Base-by-base conservation (phyloP, 495 filamentous ascomycete species). In the Immersiella caudata region DNA sequence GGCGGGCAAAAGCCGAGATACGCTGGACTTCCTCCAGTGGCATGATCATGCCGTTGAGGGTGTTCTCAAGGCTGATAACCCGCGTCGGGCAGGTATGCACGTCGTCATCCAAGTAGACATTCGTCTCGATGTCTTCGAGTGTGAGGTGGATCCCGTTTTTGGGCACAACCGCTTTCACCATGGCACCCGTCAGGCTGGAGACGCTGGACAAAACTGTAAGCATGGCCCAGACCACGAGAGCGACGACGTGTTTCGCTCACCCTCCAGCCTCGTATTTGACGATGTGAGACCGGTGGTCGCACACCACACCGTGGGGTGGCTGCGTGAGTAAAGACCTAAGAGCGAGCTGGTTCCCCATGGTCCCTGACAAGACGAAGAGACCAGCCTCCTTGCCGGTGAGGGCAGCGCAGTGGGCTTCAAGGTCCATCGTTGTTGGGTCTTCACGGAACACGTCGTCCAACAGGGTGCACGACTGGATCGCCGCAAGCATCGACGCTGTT, bases 311-410 rank as follows among this genome's bases (percentile, higher is more conserved):
- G 75, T 93, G 86, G 0, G 91, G 91, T 2, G 91, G 91, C 62
- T 89, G 88, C 0, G 77, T 82, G 27, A 95, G 83, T 64, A 91
- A 83, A 0, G 89, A 79, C 7, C 91, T 85, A 20, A 95, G 71
- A 16, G 85, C 86, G 64, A 95, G 78, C 70, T 93, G 91, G 79
- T 95, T 95, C 36, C 90, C 94, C 92, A 97, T 96, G 20, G 94
- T 97, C 4, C 94, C 94, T 0, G 90, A 93, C 58, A 95, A 81
- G 24, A 97, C 93, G 52, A 97, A 86, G 0, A 94, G 81, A 0
- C 85, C 88, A 33, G 87, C 88, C 65, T 91, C 87, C 73, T 95
- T 92, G 68, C 84, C 84, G 2, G 92, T 88, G 5, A 94, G 82
- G 29, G 81, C 75, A 27, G 92, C 90, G 22, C 95, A 81, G 68